These are phyloP conservation scores for Mucor racemosus DNA, from an alignment of 371 early-diverging fungal genomes.

Conservation along the genomic window DNA sequence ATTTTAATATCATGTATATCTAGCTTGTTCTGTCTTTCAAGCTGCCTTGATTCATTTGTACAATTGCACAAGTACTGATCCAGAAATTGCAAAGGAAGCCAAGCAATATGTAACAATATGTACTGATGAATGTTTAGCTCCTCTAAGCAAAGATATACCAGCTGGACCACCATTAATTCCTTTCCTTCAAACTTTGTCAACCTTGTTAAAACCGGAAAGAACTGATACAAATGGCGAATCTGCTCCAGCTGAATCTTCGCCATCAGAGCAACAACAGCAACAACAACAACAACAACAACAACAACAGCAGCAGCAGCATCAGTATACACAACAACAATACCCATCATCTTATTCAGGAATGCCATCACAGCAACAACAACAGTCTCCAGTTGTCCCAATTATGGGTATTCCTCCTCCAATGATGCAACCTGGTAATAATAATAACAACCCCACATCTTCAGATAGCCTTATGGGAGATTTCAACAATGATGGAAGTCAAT, in stretches of 20 bases:
- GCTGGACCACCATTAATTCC: slow-evolving; percentile 37
- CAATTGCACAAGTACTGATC: slow-evolving; percentile 40
- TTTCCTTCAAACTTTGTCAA: slow-evolving; percentile 39
- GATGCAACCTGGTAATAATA: neutral
- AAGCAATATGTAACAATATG: slow-evolving; percentile 39
- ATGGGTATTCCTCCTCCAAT: neutral
- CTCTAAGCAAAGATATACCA: slow-evolving; percentile 38
- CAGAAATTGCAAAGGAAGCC: slow-evolving; percentile 30
- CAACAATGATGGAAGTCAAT: neutral
- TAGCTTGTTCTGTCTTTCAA: slow-evolving; percentile 49
- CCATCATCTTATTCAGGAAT: neutral
- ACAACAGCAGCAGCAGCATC: slow-evolving; percentile 10
- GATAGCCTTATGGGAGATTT: neutral
- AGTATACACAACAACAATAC: neutral
- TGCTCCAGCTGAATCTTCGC: neutral
- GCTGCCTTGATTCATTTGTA: slow-evolving; percentile 50
- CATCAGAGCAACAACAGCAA: slow-evolving; percentile 2
- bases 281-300: slow-evolving; percentile 12
- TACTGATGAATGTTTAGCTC: slow-evolving; percentile 37
- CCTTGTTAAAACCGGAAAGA: slow-evolving; percentile 15
- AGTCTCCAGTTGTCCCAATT: neutral
- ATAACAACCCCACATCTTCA: neutral
- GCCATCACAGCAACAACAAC: neutral
- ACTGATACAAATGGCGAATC: neutral
- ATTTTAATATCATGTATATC: neutral